Conservation (phyloP, 768 basidiomycete species). For the Hydnomerulius pinastri region DNA sequence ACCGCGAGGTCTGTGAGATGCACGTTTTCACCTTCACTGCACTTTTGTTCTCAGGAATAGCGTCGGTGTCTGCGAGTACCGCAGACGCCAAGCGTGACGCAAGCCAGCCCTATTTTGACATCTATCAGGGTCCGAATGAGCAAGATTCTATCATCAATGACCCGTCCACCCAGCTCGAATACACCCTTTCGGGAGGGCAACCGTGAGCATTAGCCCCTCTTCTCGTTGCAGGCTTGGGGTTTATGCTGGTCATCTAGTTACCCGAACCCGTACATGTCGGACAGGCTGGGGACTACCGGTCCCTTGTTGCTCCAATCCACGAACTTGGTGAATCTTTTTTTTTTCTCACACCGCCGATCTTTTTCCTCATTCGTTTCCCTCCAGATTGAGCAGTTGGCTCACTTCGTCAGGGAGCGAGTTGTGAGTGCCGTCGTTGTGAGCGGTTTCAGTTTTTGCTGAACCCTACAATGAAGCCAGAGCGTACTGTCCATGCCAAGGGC, state of each 20-base stretch:
- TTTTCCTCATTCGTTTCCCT: neutral
- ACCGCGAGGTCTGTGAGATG: slow-evolving; percentile 8
- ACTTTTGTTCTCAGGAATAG: slow-evolving; percentile 7
- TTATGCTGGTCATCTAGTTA: slow-evolving; percentile 8
- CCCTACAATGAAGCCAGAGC: slow-evolving; percentile 11
- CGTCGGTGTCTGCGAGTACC: slow-evolving; percentile 3
- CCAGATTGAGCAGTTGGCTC: slow-evolving; percentile 17
- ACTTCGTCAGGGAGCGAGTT: slow-evolving; percentile 21
- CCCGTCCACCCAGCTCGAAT: slow-evolving; percentile 13
- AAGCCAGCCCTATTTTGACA: slow-evolving; percentile 14
- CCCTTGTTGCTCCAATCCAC: slow-evolving; percentile 14
- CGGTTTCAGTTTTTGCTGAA: neutral
- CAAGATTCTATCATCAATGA: slow-evolving; percentile 13
- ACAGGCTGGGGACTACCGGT: slow-evolving; percentile 15
- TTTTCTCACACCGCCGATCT: neutral
- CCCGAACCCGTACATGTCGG: slow-evolving; percentile 16
- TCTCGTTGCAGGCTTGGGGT: neutral
- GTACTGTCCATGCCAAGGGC: slow-evolving; percentile 18
- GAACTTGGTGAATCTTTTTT: slow-evolving; percentile 7
- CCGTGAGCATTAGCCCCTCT: slow-evolving; percentile 1
- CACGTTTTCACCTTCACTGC: neutral
- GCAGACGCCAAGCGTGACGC: slow-evolving; percentile 8
- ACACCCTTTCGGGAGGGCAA: slow-evolving; percentile 17
- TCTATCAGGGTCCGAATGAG: slow-evolving; percentile 11
- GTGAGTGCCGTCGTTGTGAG: neutral